Evolutionary conservation across 2,329 filamentous ascomycete species (phyloP), one percentile per base, ranked within the genome.

Genomic region (Teratosphaeria destructans): DNA sequence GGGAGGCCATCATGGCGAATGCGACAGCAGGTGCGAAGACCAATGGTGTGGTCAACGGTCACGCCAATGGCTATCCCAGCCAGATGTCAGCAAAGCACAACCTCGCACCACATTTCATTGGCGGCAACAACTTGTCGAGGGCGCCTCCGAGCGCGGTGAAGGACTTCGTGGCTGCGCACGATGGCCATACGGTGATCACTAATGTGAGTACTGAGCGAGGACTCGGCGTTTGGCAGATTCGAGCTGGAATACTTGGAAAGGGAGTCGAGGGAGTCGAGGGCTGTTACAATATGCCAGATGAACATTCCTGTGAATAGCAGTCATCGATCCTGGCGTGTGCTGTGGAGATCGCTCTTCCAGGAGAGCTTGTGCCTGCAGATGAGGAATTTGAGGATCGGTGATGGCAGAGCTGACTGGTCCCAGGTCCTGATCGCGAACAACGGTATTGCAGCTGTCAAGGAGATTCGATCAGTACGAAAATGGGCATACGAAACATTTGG

Each of bases 401-500:
- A 61, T 59, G 58, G 67, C 63, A 61, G 56, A 63, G 66, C 64
- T 64, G 58, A 64, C 54, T 57, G 60, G 59, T 35, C 59, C 8
- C 71, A 97, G 93, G 91, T 97, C 58, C 83, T 99, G 65, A 99
- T 99, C 77, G 94, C 94, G 75, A 99, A 99, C 82, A 99, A 99
- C 80, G 94, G 94, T 83, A 99, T 99, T 76, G 94, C 94, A 57
- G 94, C 94, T 73, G 94, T 99, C 76, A 99, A 99, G 79, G 94
- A 99, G 78, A 99, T 99, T 74, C 87, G 94, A 76, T 97, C 93
- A 61, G 93, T 99, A 73, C 89, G 94, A 77, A 99, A 97, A 92
- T 99, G 94, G 94, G 94, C 94, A 63, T 99, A 99, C 85, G 94
- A 99, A 79, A 95, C 90, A 7, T 99, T 99, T 74, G 93, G 94